Evolutionary conservation across 345 rosid genomes (phyloP), one percentile per base, ranked within the genome.

Genomic region (Citrus sp.): DNA sequence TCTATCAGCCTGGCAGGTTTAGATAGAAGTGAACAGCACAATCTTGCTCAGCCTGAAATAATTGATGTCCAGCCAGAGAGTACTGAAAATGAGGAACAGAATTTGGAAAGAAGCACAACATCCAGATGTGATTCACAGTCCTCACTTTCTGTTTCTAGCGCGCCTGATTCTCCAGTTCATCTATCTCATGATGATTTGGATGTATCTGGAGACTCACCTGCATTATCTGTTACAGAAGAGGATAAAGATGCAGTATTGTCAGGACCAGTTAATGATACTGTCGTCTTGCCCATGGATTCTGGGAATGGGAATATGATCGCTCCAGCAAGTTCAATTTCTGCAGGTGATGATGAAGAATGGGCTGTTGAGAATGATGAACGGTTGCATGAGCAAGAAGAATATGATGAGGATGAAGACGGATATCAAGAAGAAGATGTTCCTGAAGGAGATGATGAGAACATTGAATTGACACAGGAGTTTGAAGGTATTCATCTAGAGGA

Each of bases 171-270:
- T 81, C 99, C 98, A 0, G 83, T 87, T 77, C 95, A 89, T 85
- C 88, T 97, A 73, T 97, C 99, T 76, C 95, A 97, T 81, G 98
- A 97, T 88, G 96, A 93, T 76, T 83, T 94, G 92, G 99, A 97
- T 81, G 98, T 92, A 67, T 87, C 90, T 67, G 92, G 89, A 67
- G 95, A 89, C 80, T 92, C 89, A 82, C 51, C 86, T 34, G 77
- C 78, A 63, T 74, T 85, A 82, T 85, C 90, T 73, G 79, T 86
- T 34, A 65, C 85, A 82, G 86, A 79, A 81, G 87, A 88, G 84
- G 82, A 74, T 74, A 87, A 86, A 82, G 87, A 87, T 78, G 80
- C 73, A 73, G 46, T 65, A 63, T 78, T 87, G 59, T 74, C 83
- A 66, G 81, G 74, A 77, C 84, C 80, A 67, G 88, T 64, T 27